Evolutionary conservation across 129 eudicot genomes (phyloP), one percentile per base, ranked within the genome.

Genomic region (Artemisia tridentata): DNA sequence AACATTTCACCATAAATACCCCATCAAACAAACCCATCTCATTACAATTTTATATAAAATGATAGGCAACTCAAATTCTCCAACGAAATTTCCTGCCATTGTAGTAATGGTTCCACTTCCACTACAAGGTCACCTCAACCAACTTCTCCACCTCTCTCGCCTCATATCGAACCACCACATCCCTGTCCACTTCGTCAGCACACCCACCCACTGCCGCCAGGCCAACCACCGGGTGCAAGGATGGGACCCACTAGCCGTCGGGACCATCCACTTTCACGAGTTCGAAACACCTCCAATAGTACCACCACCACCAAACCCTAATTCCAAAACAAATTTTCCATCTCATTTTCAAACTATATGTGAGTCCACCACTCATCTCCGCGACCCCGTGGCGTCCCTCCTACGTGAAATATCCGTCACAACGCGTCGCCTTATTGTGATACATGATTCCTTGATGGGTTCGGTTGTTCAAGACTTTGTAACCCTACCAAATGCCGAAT

Each of bases 371-470:
- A 17, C 75, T 11, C 80, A 70, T 4, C 89, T 87, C 48, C 88
- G 89, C 21, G n/a, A 18, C 1, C 95, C 89, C 0, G 74, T 83
- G 14, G 52, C 76, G 12, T 18, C 55, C 19, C 81, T 82, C 63
- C 58, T 84, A 45, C 74, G 19, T 1, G 56, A 72, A 8, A 82
- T 86, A 21, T 63, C 90, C 2, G n/a, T 71, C n/a, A 60, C 75
- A 60, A 47, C 77, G 7, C 71, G 43, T 21, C 84, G 86, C 19
- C 54, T 89, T 3, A 75, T 87, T 27, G 61, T 90, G 3, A 84
- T 90, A 20, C 86, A 90, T 34, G 96, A 90, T 59, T 72, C 80
- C 34, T 75, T 83, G 19, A 85, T 90, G 87, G 74, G 84, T 2
- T 68, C 75, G 0, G 91, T 85, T 5, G 80, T 85, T 17, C 91